These are phyloP conservation scores for Phytophthora pini DNA, from an alignment of 352 stramenopile species.

Conservation along the genomic window DNA sequence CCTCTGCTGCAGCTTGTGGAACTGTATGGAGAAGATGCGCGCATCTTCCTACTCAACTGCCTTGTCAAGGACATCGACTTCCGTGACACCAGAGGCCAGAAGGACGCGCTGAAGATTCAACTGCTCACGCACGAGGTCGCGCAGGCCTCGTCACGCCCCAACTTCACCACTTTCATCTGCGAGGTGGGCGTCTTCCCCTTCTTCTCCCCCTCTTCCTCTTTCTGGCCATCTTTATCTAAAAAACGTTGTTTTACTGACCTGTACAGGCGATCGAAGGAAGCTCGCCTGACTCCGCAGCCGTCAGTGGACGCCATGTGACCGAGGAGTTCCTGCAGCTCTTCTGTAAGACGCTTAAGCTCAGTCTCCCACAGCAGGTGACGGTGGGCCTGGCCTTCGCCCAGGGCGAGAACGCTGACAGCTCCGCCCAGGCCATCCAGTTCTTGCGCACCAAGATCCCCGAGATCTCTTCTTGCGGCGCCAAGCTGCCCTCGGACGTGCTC, in stretches of 20 bases:
- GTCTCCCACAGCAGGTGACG: constrained; percentile 85
- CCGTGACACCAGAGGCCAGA: constrained; percentile 82
- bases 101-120: constrained; percentile 91
- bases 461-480: constrained; percentile 81
- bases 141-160: constrained; percentile 87
- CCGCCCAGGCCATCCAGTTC: constrained; percentile 74
- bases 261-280: constrained; percentile 74
- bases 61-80: constrained; percentile 93
- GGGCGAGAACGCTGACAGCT: constrained; percentile 64
- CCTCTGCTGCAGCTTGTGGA: constrained; percentile 75
- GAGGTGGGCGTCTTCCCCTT: constrained; percentile 47
- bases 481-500: constrained; percentile 85
- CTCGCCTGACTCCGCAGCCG: constrained; percentile 41
- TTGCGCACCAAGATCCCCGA: constrained; percentile 86
- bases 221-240: not conserved
- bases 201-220: not conserved
- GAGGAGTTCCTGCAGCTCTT: constrained; percentile 86
- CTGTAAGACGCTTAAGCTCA: constrained; percentile 85
- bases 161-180: constrained; percentile 92
- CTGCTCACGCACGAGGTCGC: constrained; percentile 91
- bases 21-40: constrained; percentile 91
- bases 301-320: constrained; percentile 55
- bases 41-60: constrained; percentile 92
- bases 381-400: constrained; percentile 85
- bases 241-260: not conserved